Conservation (phyloP, 2,329 filamentous ascomycete species). For the Metarhizium guizhouense region DNA sequence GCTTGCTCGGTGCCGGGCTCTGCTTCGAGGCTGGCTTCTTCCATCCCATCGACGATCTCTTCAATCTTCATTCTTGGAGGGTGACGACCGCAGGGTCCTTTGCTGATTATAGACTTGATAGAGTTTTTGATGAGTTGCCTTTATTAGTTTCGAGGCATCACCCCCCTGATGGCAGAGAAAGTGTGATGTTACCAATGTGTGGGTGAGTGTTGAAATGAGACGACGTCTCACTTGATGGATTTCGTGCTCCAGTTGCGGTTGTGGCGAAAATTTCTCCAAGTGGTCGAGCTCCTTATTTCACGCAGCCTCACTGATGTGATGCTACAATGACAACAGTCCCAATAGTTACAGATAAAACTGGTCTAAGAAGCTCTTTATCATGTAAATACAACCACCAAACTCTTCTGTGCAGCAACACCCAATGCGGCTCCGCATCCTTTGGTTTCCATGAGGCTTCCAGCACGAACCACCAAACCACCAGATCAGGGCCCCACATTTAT, state of each 20-base stretch:
- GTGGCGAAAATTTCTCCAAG: conserved; percentile 17
- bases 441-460: neutral
- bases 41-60: conserved; percentile 33
- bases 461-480: neutral
- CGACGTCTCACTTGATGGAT: neutral
- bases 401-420: too few relatives aligned
- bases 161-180: neutral
- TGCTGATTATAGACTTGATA: too few relatives aligned
- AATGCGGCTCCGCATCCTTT: neutral
- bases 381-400: too few relatives aligned
- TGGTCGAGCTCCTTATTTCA: conserved; percentile 3
- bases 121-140: too few relatives aligned
- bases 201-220: too few relatives aligned
- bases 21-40: conserved; percentile 20
- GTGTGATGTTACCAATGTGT: neutral
- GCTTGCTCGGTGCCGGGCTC: neutral
- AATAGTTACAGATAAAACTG: too few relatives aligned
- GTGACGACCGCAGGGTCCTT: too few relatives aligned
- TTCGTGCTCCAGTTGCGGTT: conserved; percentile 13
- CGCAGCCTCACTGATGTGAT: neutral
- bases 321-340: neutral
- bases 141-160: too few relatives aligned
- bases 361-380: too few relatives aligned
- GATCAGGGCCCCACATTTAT: neutral
- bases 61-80: conserved; percentile 27